These are phyloP conservation scores for Leccinum disarticulatum DNA, from an alignment of 768 basidiomycete genomes.

Conservation along the genomic window DNA sequence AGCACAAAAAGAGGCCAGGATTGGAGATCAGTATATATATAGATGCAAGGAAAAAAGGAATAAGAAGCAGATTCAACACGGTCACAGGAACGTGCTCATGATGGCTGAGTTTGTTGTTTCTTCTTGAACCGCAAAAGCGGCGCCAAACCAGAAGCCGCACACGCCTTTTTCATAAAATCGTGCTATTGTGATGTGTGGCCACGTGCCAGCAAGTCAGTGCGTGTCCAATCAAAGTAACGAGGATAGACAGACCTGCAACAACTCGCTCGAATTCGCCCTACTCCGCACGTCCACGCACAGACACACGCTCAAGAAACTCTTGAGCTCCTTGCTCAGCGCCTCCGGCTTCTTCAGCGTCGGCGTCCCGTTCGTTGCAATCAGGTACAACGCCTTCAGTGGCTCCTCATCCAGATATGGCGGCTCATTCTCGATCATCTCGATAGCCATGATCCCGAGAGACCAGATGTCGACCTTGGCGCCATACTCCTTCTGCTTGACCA, in stretches of 20 bases:
- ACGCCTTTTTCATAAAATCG: conserved; percentile 91
- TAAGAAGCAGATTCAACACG: neutral
- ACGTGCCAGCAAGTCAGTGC: neutral
- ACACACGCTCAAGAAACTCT: conserved; percentile 97
- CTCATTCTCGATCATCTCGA: conserved; percentile 99
- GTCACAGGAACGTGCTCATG: conserved; percentile 13
- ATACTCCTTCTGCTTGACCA: conserved; percentile 96
- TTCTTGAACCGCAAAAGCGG: conserved; percentile 81
- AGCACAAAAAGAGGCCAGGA: neutral
- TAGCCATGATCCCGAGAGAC: conserved; percentile 97
- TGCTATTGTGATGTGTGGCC: conserved; percentile 53
- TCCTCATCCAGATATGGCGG: conserved; percentile 96
- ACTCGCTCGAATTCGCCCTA: conserved; percentile 84
- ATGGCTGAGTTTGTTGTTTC: conserved; percentile 50
- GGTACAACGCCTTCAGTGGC: conserved; percentile 88
- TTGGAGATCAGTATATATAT: conserved; percentile 16
- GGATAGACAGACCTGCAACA: conserved; percentile 64
- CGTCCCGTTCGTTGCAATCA: conserved; percentile 98
- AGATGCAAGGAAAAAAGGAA: conserved; percentile 14
- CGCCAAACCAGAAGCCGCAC: conserved; percentile 77
- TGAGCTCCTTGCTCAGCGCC: conserved; percentile 85
- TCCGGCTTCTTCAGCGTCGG: conserved; percentile 98
- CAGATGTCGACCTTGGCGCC: conserved; percentile 96
- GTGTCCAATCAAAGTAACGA: neutral
- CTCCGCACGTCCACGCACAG: conserved; percentile 95